Evolutionary conservation across 106 monocot genomes (phyloP), one percentile per base, ranked within the genome.

Genomic region (Dioscorea dumetorum): DNA sequence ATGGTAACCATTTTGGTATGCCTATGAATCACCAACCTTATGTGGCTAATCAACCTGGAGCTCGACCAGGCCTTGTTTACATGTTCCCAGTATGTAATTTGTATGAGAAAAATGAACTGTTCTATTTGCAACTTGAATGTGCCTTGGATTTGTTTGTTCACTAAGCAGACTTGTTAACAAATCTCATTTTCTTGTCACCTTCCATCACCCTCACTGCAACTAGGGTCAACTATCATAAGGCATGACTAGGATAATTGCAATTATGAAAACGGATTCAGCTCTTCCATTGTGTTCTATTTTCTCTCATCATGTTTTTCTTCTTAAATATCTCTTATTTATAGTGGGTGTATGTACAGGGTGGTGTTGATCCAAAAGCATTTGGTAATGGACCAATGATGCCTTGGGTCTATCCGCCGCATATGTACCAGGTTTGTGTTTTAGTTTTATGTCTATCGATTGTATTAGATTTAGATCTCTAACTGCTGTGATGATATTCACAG

Each of bases 311-410:
- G 10, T 41, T 6, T 41, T 10, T 41, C 41, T 41, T 41, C 41
- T 10, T 5, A 28, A 28, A 28, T 28, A 28, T 51, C 51, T 51
- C 51, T 51, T 51, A 12, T 23, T 58, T 56, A 3, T 33, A 22
- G 9, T 48, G 70, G 52, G 24, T 70, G 24, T 4, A 35, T 21
- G 80, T 69, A 16, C 58, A 87, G 86, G 71, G 82, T 33, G 79
- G 82, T 13, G 76, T 79, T 71, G 77, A 87, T 51, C 82, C 79
- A 22, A 79, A 87, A 33, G 58, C 74, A 14, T 76, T 79, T 77
- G 87, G 83, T 53, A 87, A 72, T 71, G 77, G 82, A 33, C 49
- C 76, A 9, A 62, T 77, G 76, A 77, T 87, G 73, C 83, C 87
- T 54, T 79, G 73, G 80, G 64, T 77, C 19, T 80, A 83, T 80